These are phyloP conservation scores for Populus euphratica DNA, from an alignment of 345 rosid species.

Conservation along the genomic window DNA sequence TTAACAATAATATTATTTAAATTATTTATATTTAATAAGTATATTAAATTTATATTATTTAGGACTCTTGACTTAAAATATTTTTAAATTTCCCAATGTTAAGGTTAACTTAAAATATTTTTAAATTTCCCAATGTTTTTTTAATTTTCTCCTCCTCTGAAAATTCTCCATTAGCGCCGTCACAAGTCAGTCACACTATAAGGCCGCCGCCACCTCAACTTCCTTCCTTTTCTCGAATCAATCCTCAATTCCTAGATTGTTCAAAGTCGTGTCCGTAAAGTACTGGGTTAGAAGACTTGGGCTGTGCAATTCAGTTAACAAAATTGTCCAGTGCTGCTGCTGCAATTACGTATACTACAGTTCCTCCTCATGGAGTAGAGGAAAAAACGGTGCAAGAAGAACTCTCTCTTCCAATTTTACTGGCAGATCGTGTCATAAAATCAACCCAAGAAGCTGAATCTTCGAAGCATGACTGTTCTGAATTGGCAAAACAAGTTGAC, in stretches of 20 bases:
- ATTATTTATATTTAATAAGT: no score
- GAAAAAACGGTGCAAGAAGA: conserved; percentile 34
- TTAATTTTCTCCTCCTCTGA: no score
- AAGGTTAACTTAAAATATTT: no score
- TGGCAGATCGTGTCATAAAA: conserved; percentile 47
- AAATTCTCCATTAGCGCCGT: neutral
- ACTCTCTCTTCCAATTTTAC: conserved; percentile 34
- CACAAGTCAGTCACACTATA: neutral
- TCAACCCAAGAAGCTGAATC: conserved; percentile 39
- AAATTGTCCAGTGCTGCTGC: conserved; percentile 15
- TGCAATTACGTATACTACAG: neutral
- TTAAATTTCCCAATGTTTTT: no score
- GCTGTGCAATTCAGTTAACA: neutral
- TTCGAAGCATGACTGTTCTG: conserved; percentile 43
- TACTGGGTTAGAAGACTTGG: neutral
- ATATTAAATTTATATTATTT: no score
- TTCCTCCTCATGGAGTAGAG: neutral
- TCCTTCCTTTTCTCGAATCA: neutral
- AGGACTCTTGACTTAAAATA: no score
- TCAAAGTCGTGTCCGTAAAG: neutral
- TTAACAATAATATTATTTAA: no score
- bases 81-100: no score
- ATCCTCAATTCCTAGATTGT: neutral
- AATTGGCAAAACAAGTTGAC: conserved; percentile 43
- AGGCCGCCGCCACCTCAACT: no score